phyloP scores from a whole-genome alignment of 495 filamentous ascomycete genomes.

The Daldinia decipiens region DNA sequence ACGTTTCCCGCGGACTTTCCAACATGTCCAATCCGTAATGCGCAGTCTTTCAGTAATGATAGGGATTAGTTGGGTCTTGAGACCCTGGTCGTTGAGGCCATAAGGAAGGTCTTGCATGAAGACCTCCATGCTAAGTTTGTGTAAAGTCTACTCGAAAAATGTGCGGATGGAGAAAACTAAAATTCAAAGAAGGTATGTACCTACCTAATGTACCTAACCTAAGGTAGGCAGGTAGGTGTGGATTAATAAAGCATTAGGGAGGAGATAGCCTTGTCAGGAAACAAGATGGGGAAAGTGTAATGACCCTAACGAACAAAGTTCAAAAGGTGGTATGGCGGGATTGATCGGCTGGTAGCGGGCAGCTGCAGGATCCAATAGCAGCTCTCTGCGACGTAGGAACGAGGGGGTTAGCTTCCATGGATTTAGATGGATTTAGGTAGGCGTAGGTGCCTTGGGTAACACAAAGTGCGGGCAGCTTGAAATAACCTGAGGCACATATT shows the following conservation, averaged over 20 bases:
- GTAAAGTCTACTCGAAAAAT: neutral
- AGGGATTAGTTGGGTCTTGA: constrained; percentile 50
- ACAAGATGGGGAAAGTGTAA: neutral
- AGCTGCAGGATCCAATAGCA: constrained; percentile 5
- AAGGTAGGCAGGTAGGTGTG: neutral
- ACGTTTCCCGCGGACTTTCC: constrained; percentile 45
- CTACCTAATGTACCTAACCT: too few species aligned
- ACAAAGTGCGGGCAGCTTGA: constrained; percentile 27
- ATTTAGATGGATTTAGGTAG: too few species aligned
- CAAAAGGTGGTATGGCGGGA: neutral
- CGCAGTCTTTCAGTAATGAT: constrained; percentile 47
- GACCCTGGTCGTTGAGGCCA: constrained; percentile 45
- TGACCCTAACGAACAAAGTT: neutral
- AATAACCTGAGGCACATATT: neutral
- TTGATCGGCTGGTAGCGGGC: constrained; percentile 3
- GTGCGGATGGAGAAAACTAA: neutral
- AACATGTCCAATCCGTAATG: constrained; percentile 51
- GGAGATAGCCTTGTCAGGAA: neutral
- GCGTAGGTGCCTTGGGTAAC: constrained; percentile 2
- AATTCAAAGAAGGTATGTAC: too few species aligned
- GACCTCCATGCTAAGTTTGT: constrained; percentile 41
- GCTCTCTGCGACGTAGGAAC: neutral
- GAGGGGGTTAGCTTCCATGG: neutral
- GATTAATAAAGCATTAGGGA: neutral
- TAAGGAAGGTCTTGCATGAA: constrained; percentile 53